Percentiles rank a stretch among this genome's conserved stretches.
These are phyloP conservation scores for Yarrowia hollandica DNA, from an alignment of 805 yeast species.

Conservation along the genomic window DNA sequence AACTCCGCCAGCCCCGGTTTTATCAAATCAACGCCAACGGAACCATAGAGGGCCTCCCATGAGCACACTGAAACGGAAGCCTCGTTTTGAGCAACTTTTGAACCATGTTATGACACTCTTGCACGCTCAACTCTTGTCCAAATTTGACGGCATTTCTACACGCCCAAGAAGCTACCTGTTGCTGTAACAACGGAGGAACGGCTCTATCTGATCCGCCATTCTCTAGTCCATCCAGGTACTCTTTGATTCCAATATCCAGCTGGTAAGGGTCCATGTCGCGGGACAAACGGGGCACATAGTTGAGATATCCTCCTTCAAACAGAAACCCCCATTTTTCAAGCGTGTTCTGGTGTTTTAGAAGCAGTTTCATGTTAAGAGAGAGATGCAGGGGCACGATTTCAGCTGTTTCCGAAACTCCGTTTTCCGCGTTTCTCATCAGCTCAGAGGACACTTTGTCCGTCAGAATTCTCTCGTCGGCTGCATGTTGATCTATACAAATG, in stretches of 20 bases:
- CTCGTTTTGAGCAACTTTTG: background rate
- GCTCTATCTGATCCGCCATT: background rate
- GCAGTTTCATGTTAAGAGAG: background rate
- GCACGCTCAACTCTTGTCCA: background rate
- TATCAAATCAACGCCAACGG: constrained; percentile 3
- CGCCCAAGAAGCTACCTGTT: background rate
- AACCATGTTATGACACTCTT: background rate
- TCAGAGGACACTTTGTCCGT: background rate
- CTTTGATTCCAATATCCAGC: background rate
- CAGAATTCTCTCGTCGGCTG: constrained; percentile 12
- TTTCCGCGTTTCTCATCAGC: background rate
- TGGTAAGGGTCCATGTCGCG: background rate
- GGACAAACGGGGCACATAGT: background rate
- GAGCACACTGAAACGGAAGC: constrained; percentile 16
- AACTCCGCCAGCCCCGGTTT: too few species aligned
- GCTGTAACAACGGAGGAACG: background rate
- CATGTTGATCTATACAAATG: constrained; percentile 16
- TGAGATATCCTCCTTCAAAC: background rate
- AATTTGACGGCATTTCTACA: constrained; percentile 21
- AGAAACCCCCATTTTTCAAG: background rate
- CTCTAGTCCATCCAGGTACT: background rate
- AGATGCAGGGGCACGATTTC: constrained; percentile 1
- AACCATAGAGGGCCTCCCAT: constrained; percentile 13
- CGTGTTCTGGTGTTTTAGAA: background rate
- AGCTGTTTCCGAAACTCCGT: background rate